Evolutionary conservation across 495 filamentous ascomycete species (phyloP).

Genomic region (Pseudoneurospora amorphoporcata): DNA sequence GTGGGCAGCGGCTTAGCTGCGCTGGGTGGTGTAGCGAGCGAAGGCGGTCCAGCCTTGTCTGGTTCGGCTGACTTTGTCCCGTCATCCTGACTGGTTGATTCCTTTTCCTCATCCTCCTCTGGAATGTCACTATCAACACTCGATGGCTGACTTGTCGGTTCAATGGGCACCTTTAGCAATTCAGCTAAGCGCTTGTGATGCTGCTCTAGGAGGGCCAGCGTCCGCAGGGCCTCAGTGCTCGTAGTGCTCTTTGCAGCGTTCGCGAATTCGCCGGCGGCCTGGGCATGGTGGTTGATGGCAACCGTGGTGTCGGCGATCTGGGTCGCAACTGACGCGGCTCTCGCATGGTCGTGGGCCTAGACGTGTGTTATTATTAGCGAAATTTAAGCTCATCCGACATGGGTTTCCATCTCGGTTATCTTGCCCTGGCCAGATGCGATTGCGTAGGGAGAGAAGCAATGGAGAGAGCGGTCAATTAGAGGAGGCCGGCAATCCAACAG

Average conservation of each 20-base stretch:
- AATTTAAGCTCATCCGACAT: not conserved
- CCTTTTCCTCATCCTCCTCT: slow-evolving; percentile 30
- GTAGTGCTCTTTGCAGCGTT: slow-evolving; percentile 63
- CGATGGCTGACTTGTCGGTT: slow-evolving; percentile 39
- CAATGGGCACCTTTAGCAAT: slow-evolving; percentile 61
- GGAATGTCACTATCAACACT: slow-evolving; percentile 24
- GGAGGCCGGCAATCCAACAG: not conserved
- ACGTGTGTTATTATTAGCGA: not conserved
- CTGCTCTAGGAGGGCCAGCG: slow-evolving; percentile 70
- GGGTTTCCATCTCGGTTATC: not conserved
- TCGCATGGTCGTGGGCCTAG: slow-evolving; percentile 82
- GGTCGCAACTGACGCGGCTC: slow-evolving; percentile 64
- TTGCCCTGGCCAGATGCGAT: not conserved
- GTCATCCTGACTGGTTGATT: slow-evolving; percentile 9
- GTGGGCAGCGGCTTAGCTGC: slow-evolving; percentile 35
- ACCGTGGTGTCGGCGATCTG: slow-evolving; percentile 64
- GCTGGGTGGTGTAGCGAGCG: slow-evolving; percentile 16
- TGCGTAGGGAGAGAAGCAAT: not conserved
- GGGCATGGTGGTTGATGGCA: slow-evolving; percentile 77
- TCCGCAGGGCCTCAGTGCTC: slow-evolving; percentile 76
- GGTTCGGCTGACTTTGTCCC: slow-evolving; percentile 7
- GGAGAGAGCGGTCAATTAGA: not conserved
- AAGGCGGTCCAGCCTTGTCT: slow-evolving; percentile 9
- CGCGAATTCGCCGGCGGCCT: slow-evolving; percentile 83
- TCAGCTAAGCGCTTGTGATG: slow-evolving; percentile 75